A percentile compares a stretch with the other conserved stretches of the same genome.
These are phyloP conservation scores for Syzygium oleosum DNA, from an alignment of 345 rosid species.

Conservation along the genomic window DNA sequence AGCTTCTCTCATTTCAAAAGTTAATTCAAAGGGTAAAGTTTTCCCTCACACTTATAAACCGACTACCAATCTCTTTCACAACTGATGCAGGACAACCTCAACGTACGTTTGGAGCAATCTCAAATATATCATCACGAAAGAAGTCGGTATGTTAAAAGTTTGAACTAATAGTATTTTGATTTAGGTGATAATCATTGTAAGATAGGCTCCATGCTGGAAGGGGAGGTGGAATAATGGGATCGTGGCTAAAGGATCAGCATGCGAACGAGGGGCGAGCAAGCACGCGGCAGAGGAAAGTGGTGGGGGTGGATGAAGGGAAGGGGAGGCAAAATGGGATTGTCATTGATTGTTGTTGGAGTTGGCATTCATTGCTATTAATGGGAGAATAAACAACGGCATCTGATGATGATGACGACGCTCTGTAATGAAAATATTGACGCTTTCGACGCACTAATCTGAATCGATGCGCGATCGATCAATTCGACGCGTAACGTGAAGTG, in stretches of 20 bases:
- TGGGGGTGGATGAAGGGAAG: too few species aligned
- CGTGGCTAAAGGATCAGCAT: background rate
- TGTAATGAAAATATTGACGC: too few species aligned
- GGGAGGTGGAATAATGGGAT: background rate
- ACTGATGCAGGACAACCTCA: too few species aligned
- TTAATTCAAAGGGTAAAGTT: rapidly evolving
- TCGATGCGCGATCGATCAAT: too few species aligned
- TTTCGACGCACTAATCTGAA: too few species aligned
- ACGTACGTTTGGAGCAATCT: background rate
- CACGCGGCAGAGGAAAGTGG: background rate
- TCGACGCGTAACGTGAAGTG: too few species aligned
- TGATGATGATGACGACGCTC: too few species aligned
- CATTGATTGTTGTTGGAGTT: background rate
- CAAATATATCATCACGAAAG: rapidly evolving
- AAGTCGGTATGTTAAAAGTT: background rate
- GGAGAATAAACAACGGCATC: background rate
- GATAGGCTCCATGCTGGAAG: background rate
- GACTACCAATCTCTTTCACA: too few species aligned
- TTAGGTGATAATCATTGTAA: background rate
- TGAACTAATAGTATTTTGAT: background rate
- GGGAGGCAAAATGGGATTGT: background rate
- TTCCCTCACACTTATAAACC: too few species aligned
- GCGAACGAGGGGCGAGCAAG: background rate
- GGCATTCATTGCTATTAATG: background rate
- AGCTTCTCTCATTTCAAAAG: too few species aligned